Evolutionary conservation across 305 asterid species (phyloP).

Genomic region (Fraxinus xanthoxyloides): DNA sequence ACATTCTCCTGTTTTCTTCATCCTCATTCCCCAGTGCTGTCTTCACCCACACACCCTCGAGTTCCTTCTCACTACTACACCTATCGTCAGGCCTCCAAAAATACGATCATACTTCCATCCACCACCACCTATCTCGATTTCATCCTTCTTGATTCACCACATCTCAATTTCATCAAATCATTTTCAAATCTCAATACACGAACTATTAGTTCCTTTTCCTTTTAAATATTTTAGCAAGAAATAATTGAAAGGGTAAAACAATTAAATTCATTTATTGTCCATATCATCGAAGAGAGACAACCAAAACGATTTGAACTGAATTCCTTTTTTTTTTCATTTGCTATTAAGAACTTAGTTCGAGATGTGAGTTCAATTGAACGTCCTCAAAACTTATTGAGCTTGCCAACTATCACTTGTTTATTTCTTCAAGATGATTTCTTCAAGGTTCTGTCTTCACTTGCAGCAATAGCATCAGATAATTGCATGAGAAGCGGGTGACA

Average conservation of each 20-base stretch:
- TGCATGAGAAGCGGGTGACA: background rate
- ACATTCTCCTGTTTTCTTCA: background rate
- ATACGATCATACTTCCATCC: background rate
- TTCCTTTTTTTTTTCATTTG: background rate
- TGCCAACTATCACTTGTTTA: background rate
- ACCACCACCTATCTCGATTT: background rate
- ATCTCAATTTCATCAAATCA: background rate
- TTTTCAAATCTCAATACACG: background rate
- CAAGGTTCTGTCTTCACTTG: background rate
- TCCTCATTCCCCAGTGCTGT: background rate
- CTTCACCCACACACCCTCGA: background rate
- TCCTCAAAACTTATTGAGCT: background rate
- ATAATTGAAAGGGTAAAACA: background rate
- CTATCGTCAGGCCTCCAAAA: background rate
- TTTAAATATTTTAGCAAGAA: background rate
- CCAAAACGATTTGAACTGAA: background rate
- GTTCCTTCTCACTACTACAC: background rate
- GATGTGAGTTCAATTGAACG: background rate
- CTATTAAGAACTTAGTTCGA: background rate
- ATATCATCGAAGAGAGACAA: background rate
- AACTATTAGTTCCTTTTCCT: background rate
- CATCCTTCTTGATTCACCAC: background rate
- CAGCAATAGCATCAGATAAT: background rate
- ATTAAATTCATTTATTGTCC: background rate
- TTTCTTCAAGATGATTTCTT: background rate